Evolutionary conservation across 495 filamentous ascomycete species (phyloP), one percentile per base, ranked within the genome.

Genomic region (Cercophora newfieldiana): DNA sequence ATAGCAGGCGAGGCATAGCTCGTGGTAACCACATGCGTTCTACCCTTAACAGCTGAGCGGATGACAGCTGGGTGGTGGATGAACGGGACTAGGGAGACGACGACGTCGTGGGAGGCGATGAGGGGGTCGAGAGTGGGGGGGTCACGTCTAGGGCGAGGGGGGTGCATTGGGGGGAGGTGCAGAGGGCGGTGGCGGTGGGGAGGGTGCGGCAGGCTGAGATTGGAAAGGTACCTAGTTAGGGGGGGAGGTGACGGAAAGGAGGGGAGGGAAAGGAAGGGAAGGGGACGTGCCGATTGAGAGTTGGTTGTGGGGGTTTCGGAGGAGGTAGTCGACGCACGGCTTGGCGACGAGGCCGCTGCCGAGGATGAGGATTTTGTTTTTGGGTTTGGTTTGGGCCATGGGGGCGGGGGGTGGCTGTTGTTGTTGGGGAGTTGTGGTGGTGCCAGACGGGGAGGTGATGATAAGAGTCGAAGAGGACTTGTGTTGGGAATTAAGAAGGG

Each of bases 51-150:
- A 7, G 54, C 54, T 3, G 54, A 57, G 16, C 26, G 21, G 54
- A 57, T 57, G 54, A 57, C 24, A 21, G 19, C 22, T 4, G 54
- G 22, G 26, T 57, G 54, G 26, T 26, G 24, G 21, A 30, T 57
- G 22, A 18, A 57, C 5, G 54, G 54, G 22, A 57, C 54, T 3
- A 57, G 54, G 54, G 54, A 57, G 7, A 57, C 24, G 54, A 57
- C 22, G 26, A 57, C 4, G 54, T 57, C 54, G 54, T 57, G 21
- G 54, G 19, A 19, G 21, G 54, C 54, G 54, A 57, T 30, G 21
- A 10, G 54, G 5, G 3, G 22, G 24, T 57, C 54, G 54, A 57
- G 7, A 6, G 7, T 5, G 48, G 48, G 48, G 48, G 48, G 21
- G 48, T 51, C 6, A 51, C 48, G 48, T 6, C 18, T 6, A 51